Evolutionary conservation across 2,329 filamentous ascomycete species (phyloP).

Genomic region (Botryotinia globosa): DNA sequence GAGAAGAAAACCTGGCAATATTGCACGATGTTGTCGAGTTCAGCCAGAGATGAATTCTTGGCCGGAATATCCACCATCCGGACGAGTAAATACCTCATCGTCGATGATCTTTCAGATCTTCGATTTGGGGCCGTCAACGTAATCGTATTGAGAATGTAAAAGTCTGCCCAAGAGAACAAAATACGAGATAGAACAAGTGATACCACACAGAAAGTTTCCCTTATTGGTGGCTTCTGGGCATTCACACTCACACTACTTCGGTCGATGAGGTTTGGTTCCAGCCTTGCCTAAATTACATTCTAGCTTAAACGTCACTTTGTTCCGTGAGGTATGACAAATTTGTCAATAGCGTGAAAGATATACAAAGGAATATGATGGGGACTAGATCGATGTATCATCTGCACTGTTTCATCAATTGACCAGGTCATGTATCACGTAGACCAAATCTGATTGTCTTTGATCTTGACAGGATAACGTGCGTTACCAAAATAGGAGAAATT

Average conservation of each 20-base stretch:
- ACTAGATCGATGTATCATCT: conserved; percentile 4
- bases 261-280: not conserved
- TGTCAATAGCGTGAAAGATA: not conserved
- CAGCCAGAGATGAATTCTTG: not conserved
- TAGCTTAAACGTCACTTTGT: conserved; percentile 2
- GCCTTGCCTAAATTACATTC: not conserved
- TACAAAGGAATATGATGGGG: not conserved
- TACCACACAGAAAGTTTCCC: not conserved
- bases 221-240: not conserved
- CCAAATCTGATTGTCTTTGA: not conserved
- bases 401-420: not conserved
- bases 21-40: not conserved
- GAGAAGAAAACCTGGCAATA: not conserved
- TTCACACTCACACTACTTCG: not conserved
- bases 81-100: conserved; percentile 9
- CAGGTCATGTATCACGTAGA: not conserved
- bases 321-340: not conserved
- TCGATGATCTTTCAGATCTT: conserved; percentile 4
- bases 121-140: not conserved
- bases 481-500: not conserved
- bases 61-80: conserved; percentile 1
- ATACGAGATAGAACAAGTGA: conserved; percentile 14
- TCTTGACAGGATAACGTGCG: not conserved
- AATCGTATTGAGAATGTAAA: not conserved
- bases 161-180: not conserved